Evolutionary conservation across 2,329 filamentous ascomycete species (phyloP), one percentile per base, ranked within the genome.

Genomic region (Penicillium sp.): DNA sequence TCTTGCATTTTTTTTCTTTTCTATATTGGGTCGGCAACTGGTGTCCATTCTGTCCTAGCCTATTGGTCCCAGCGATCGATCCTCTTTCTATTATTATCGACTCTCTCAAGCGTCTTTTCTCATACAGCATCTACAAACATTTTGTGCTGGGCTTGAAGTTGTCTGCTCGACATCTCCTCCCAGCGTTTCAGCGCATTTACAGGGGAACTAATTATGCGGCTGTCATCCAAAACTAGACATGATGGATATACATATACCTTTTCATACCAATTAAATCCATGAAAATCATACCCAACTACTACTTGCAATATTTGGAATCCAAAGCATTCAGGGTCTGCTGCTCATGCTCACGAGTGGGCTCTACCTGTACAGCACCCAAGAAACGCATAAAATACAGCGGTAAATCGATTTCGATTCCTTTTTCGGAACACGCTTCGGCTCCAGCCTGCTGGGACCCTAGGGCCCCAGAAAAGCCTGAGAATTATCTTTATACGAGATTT

Each of bases 41-140:
- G 61, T 49, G 50, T 62, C 55, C 24, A 59, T 55, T 59, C 53
- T 47, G 52, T 56, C 52, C 29, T 49, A 21, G 29, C 31, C 58
- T 11, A 39, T 53, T 53, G 52, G 46, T 46, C 58, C 27, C 58
- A 64, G 62, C 63, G 60, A 60, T 63, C n/a, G 27, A 57, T 45
- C 54, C 14, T 50, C 13, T 54, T 52, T 43, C 22, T 52, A 52
- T 48, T 16, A 48, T 31, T 31, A 33, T 43, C 56, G 48, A 33
- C 35, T 50, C 19, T 55, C 41, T 31, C 31, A 46, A 49, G 56
- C 57, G 35, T 59, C 50, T 51, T 62, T 29, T 45, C 46, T 43
- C 39, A 50, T 61, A 57, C 57, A 46, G 39, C 55, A 62, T 63
- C 55, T 45, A 48, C 43, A 41, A 49, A 52, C 43, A 37, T 27